Base-by-base conservation (phyloP, 1,139 yeast species). In the Nakaseomyces bracarensis region DNA sequence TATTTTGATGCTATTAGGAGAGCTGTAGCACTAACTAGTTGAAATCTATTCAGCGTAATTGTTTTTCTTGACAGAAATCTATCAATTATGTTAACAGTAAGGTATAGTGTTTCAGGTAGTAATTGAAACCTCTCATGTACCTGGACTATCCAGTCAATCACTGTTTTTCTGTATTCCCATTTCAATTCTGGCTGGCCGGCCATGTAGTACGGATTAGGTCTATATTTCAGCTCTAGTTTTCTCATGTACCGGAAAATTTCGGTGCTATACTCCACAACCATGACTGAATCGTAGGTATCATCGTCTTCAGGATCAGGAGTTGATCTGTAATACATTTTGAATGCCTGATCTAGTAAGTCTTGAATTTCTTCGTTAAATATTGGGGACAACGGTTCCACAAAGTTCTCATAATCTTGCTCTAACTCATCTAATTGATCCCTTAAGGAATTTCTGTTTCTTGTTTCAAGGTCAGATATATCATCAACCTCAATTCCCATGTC, bases 11-110 rank as follows among this genome's bases (percentile, higher is more conserved):
- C 96, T 49, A 89, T 74, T 60, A 87, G 86, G 43, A 89, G 70
- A 5, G 95, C 95, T 22, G 87, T 94, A 1, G 95, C 95, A n/a
- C 96, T 96, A 43, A 89, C 95, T 46, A 89, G 72, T 64, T 89
- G 96, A 57, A 89, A 81, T 59, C 93, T 75, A 44, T 85, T 75
- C 47, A 86, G 71, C 3, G 93, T 80, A 6, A 89, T 94, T 40
- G 77, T 79, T 54, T 86, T 72, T 53, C 76, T 75, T 28, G 77
- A 67, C 48, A 89, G 71, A 60, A 89, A 87, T 48, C 97, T 73
- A 63, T 89, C 96, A 53, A 89, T 83, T 58, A 82, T 83, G 64
- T 89, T 89, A 35, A 87, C 82, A 2, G 96, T 80, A 45, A 89
- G 70, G 58, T 72, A 89, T 43, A 89, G 70, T 0, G 96, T 89